phyloP scores from a whole-genome alignment of 768 basidiomycete species.

The Boletus eberwhitei region DNA sequence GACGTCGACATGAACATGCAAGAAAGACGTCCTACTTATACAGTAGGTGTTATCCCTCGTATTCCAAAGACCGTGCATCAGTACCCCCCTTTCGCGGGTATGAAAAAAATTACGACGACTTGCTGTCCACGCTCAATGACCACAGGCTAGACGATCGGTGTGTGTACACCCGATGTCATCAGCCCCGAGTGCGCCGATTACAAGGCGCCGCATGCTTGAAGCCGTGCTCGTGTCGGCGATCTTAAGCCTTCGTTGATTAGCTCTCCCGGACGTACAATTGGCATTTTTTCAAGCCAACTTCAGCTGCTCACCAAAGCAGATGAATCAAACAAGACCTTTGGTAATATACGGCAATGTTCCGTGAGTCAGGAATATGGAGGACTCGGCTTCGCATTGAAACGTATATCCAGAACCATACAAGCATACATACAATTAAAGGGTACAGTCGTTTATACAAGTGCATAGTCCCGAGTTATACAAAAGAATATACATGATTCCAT shows the following conservation, averaged over 20 bases:
- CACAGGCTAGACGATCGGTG: not conserved
- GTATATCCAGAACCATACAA: conserved; percentile 2
- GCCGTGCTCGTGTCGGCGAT: not conserved
- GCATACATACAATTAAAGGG: conserved; percentile 22
- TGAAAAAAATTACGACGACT: no score
- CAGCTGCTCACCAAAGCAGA: not conserved
- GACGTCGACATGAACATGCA: not conserved
- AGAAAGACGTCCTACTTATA: not conserved
- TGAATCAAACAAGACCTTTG: no score
- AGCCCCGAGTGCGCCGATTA: not conserved
- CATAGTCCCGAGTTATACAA: conserved; percentile 23
- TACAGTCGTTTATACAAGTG: conserved; percentile 23
- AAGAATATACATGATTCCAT: conserved; percentile 32
- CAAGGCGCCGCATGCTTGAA: not conserved
- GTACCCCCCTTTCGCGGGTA: no score
- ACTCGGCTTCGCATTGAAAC: not conserved
- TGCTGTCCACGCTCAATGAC: no score
- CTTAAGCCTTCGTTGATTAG: not conserved
- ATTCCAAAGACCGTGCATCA: no score
- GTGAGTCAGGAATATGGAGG: not conserved
- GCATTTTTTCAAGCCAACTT: not conserved
- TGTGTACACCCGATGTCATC: not conserved
- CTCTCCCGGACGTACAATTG: not conserved
- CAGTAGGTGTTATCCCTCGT: no score
- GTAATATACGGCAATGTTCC: no score